Percentiles rank a stretch among this genome's conserved stretches.
Evolutionary conservation across 164 flowering plant species (phyloP).

Genomic region (Magnolia kwangsiensis): DNA sequence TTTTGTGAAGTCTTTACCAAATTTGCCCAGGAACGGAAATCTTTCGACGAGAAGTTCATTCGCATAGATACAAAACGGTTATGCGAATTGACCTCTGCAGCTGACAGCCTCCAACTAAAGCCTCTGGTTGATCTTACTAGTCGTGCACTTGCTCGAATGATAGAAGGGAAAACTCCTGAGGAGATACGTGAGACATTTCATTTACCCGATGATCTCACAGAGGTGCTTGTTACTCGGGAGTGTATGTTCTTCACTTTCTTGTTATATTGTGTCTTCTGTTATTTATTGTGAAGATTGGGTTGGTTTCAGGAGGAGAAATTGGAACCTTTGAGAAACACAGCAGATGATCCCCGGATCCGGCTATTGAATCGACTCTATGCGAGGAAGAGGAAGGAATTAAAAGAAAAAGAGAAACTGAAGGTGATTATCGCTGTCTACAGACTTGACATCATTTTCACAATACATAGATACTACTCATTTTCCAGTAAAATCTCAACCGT

Average conservation of each 20-base stretch:
- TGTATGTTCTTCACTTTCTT: slow-evolving; percentile 1
- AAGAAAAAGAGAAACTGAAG: slow-evolving; percentile 72
- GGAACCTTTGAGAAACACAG: slow-evolving; percentile 79
- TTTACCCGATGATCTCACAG: slow-evolving; percentile 96
- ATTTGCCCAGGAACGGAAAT: slow-evolving; percentile 64
- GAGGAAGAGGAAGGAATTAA: slow-evolving; percentile 83
- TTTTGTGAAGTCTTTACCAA: background rate
- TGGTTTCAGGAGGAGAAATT: slow-evolving; percentile 81
- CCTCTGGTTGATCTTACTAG: slow-evolving; percentile 90
- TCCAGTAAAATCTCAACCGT: background rate
- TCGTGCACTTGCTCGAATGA: slow-evolving; percentile 90
- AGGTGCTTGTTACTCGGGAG: slow-evolving; percentile 45
- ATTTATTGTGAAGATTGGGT: slow-evolving; percentile 11
- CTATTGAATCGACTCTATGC: slow-evolving; percentile 87
- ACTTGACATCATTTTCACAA: background rate
- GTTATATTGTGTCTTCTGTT: background rate
- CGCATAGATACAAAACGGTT: slow-evolving; percentile 72
- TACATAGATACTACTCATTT: background rate
- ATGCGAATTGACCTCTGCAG: slow-evolving; percentile 89
- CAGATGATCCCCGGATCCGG: slow-evolving; percentile 90
- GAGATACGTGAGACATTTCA: slow-evolving; percentile 88
- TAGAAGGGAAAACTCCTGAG: slow-evolving; percentile 90
- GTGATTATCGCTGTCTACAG: slow-evolving; percentile 15
- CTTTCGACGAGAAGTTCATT: slow-evolving; percentile 78
- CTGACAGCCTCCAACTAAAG: slow-evolving; percentile 82